Evolutionary conservation across 352 stramenopile genomes (phyloP), one percentile per base, ranked within the genome.

Genomic region (Pythium apleroticum): DNA sequence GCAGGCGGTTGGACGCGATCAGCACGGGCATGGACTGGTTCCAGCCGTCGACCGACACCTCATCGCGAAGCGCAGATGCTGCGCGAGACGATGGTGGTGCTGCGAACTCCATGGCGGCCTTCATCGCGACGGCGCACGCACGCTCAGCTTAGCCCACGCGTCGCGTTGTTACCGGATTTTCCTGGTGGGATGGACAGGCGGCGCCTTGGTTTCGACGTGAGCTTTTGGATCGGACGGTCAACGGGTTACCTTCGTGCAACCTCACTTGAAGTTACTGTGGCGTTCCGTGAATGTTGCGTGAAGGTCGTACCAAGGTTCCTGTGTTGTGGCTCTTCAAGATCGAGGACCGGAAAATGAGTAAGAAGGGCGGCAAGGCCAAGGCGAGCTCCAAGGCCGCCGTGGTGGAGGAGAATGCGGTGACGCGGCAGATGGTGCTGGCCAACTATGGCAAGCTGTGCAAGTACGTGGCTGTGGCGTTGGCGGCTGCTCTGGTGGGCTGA

Each of bases 401-500:
- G 19, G 79, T 76, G 33, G 80, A 89, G 20, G 85, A 91, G 72
- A 89, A 86, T 56, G 68, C 63, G 27, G 83, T 93, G 28, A 90
- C 82, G 41, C 67, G 83, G 12, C 67, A 78, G 50, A 91, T 88
- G 57, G 70, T 90, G 24, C 53, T 83, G 8, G 49, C 65, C 27
- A 91, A 90, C 68, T 93, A 91, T 57, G 69, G 72, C 69, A 93
- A 93, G 67, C 73, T 88, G 15, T 93, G 85, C 78, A 89, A 88
- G 80, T 93, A 31, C 24, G 43, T 69, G 11, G 14, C 19, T 17
- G 19, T 19, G 19, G 10, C 14, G 25, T 20, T 43, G n/a, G 43
- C 45, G 24, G 20, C 19, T 50, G 17, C 5, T 33, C n/a, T 28
- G 22, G 27, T 25, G 22, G 22, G 5, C 27, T 54, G 48, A 12